These are phyloP conservation scores for Trichoderma afroharzianum DNA, from an alignment of 2,329 filamentous ascomycete species.

Conservation along the genomic window DNA sequence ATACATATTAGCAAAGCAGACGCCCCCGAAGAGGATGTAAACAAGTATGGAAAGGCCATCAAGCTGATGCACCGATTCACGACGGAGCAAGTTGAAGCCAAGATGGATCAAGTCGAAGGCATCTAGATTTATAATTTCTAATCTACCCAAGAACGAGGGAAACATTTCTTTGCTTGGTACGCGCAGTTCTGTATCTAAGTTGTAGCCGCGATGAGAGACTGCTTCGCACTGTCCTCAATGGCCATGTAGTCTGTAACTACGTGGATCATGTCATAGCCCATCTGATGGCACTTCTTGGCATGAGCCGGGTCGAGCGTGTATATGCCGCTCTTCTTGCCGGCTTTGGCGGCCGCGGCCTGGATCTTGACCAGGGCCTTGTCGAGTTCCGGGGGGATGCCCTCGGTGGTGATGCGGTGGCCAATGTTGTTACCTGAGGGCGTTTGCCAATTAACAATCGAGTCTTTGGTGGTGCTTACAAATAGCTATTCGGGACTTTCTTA, in stretches of 20 bases:
- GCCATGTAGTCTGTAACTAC: conserved; percentile 55
- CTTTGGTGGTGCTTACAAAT: not conserved
- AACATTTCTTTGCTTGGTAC: not conserved
- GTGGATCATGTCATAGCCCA: conserved; percentile 61
- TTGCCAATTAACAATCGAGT: not conserved
- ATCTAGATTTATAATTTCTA: conserved; percentile 18
- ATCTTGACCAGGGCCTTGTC: conserved; percentile 56
- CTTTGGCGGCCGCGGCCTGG: conserved; percentile 52
- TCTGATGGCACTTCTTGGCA: conserved; percentile 50
- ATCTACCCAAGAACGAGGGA: not conserved
- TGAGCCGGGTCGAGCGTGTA: conserved; percentile 56
- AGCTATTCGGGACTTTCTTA: not conserved
- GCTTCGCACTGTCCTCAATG: conserved; percentile 42
- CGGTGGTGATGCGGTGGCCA: conserved; percentile 58
- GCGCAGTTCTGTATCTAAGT: conserved; percentile 24
- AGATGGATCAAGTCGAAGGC: conserved; percentile 61
- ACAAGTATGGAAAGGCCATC: conserved; percentile 54
- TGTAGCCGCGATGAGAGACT: conserved; percentile 45
- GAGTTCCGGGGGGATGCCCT: conserved; percentile 56
- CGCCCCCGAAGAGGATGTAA: conserved; percentile 48
- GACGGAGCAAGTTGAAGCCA: conserved; percentile 58
- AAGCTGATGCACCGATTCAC: conserved; percentile 80
- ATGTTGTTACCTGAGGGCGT: conserved; percentile 51
- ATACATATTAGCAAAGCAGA: conserved; percentile 60
- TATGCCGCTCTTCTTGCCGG: conserved; percentile 65